These are phyloP conservation scores for Paramarasmius palmivorus DNA, from an alignment of 1,284 basidiomycete species.

Conservation along the genomic window DNA sequence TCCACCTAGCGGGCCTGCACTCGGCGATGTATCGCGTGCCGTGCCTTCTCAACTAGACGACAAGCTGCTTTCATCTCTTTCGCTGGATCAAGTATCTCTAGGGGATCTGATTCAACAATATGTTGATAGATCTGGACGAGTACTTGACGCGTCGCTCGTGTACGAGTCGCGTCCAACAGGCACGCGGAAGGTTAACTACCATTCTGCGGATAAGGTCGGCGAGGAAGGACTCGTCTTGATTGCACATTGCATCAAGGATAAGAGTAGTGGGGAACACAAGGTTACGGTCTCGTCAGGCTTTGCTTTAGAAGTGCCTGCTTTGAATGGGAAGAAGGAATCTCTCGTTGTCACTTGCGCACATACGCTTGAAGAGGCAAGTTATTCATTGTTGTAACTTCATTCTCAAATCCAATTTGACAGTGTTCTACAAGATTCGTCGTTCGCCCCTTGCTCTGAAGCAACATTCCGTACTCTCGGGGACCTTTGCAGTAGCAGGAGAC, in stretches of 20 bases:
- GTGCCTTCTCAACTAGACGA: slow-evolving; percentile 7
- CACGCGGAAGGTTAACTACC: slow-evolving; percentile 28
- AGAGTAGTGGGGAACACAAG: slow-evolving; percentile 34
- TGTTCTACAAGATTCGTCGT: slow-evolving; percentile 41
- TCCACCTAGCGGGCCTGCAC: neutral
- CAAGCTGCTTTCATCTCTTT: neutral
- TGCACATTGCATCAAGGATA: slow-evolving; percentile 55
- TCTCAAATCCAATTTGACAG: slow-evolving; percentile 7
- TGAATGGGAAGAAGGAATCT: slow-evolving; percentile 32
- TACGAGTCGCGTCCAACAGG: slow-evolving; percentile 49
- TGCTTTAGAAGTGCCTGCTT: slow-evolving; percentile 39
- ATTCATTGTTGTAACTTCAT: slow-evolving; percentile 2
- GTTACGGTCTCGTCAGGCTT: slow-evolving; percentile 67
- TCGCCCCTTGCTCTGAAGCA: slow-evolving; percentile 34
- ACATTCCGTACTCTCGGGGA: slow-evolving; percentile 35
- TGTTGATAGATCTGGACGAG: slow-evolving; percentile 37
- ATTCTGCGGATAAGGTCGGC: slow-evolving; percentile 12
- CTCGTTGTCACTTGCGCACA: slow-evolving; percentile 67
- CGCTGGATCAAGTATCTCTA: slow-evolving; percentile 14
- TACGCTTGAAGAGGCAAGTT: slow-evolving; percentile 61
- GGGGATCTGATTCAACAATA: slow-evolving; percentile 38
- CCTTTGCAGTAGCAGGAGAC: slow-evolving; percentile 38
- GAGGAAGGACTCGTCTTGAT: slow-evolving; percentile 47
- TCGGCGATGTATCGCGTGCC: neutral
- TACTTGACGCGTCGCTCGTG: slow-evolving; percentile 44